Evolutionary conservation across 177 flowering plant genomes (phyloP).

Genomic region (Vitis hybrid): DNA sequence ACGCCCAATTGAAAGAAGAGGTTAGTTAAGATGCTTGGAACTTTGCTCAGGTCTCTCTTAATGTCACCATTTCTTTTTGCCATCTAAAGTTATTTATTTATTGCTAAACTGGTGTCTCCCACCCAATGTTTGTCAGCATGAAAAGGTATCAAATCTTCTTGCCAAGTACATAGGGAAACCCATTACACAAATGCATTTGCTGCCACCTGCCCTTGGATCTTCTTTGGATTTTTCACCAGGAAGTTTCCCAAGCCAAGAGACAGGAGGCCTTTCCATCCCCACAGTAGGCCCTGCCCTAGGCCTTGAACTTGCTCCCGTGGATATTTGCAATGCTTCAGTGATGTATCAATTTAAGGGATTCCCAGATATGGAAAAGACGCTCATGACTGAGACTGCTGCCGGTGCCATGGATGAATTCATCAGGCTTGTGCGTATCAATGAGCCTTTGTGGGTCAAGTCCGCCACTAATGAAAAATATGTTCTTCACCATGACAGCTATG

Average conservation of each 20-base stretch:
- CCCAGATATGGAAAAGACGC: slow-evolving; percentile 22
- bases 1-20: slow-evolving; percentile 41
- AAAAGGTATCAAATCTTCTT: slow-evolving; percentile 23
- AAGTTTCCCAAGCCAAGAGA: slow-evolving; percentile 1
- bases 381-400: slow-evolving; percentile 27
- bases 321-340: background rate
- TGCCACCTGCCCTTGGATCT: background rate
- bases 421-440: slow-evolving; percentile 25
- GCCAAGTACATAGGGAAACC: slow-evolving; percentile 35
- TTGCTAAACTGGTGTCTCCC: too few relatives aligned
- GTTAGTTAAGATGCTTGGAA: slow-evolving; percentile 7
- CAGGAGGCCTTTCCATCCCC: background rate
- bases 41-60: background rate
- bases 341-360: slow-evolving; percentile 11
- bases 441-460: slow-evolving; percentile 38
- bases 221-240: slow-evolving; percentile 8
- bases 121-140: slow-evolving; percentile 24
- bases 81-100: background rate
- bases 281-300: background rate
- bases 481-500: slow-evolving; percentile 31
- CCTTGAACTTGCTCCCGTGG: slow-evolving; percentile 6
- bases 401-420: slow-evolving; percentile 34
- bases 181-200: slow-evolving; percentile 13
- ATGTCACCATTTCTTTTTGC: background rate
- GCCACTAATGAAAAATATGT: slow-evolving; percentile 13